phyloP scores from a whole-genome alignment of 1,139 yeast genomes.

The Ogataea hybrid region DNA sequence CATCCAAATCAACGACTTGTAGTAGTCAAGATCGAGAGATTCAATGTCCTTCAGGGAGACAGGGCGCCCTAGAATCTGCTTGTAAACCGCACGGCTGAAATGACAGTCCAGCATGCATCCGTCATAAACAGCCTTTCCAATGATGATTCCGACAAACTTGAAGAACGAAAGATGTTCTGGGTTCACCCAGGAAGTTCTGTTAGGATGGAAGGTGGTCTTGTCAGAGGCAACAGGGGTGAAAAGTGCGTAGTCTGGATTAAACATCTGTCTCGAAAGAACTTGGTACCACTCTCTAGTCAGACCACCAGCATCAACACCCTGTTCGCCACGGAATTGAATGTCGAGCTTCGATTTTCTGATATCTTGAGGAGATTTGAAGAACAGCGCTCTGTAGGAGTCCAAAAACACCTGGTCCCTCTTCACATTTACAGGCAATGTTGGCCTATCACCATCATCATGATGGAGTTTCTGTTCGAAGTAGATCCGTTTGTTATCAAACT shows the following conservation, averaged over 20 bases:
- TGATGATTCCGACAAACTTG: slow-evolving; percentile 90
- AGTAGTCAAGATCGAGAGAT: slow-evolving; percentile 87
- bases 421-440: slow-evolving; percentile 59
- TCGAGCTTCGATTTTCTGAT: slow-evolving; percentile 73
- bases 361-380: slow-evolving; percentile 77
- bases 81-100: slow-evolving; percentile 93
- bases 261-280: slow-evolving; percentile 90
- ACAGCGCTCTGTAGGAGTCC: slow-evolving; percentile 83
- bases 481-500: slow-evolving; percentile 90
- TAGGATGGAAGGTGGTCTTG: slow-evolving; percentile 93
- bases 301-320: slow-evolving; percentile 99
- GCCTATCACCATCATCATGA: slow-evolving; percentile 40
- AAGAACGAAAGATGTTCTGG: slow-evolving; percentile 92
- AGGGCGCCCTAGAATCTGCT: slow-evolving; percentile 73
- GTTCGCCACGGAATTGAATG: slow-evolving; percentile 85
- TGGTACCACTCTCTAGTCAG: slow-evolving; percentile 98
- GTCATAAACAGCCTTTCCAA: slow-evolving; percentile 93
- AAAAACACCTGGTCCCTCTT: slow-evolving; percentile 90
- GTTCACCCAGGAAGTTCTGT: slow-evolving; percentile 86
- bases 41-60: slow-evolving; percentile 95
- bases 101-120: slow-evolving; percentile 89
- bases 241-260: slow-evolving; percentile 93
- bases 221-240: slow-evolving; percentile 93
- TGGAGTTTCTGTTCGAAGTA: slow-evolving; percentile 78
- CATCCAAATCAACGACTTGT: slow-evolving; percentile 94